Evolutionary conservation across 768 basidiomycete species (phyloP).

Genomic region (Auricularia cornea): DNA sequence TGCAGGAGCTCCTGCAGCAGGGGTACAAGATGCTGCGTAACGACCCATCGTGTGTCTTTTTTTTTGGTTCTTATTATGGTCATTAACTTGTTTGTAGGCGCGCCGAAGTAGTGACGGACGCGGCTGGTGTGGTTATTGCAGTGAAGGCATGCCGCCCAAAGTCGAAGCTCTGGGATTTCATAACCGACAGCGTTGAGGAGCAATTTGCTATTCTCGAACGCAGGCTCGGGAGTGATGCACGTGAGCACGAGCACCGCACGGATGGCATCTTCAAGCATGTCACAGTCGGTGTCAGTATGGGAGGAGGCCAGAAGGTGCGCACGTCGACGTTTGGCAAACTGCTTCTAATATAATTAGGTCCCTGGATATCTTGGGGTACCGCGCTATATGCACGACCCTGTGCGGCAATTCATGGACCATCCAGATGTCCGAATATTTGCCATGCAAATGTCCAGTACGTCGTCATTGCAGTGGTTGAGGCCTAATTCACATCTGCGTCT

Average conservation of each 20-base stretch:
- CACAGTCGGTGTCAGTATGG: not conserved
- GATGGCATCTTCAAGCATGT: not conserved
- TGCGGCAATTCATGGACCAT: not conserved
- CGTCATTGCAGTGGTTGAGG: no score
- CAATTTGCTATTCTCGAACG: not conserved
- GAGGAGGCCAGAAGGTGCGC: not conserved
- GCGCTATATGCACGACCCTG: not conserved
- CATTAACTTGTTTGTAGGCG: not conserved
- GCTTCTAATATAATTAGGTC: not conserved
- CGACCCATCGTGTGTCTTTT: not conserved
- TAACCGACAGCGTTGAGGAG: not conserved
- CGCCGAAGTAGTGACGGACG: not conserved
- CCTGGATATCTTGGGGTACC: not conserved
- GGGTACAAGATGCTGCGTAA: not conserved
- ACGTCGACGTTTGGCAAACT: not conserved
- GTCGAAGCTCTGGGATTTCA: not conserved
- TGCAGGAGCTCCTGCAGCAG: not conserved
- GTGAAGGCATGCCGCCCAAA: not conserved
- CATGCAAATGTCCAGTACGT: not conserved
- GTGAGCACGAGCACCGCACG: not conserved
- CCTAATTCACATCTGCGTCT: no score
- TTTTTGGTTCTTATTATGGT: not conserved
- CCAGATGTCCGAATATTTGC: not conserved
- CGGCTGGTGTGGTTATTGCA: not conserved
- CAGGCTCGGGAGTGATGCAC: not conserved